Evolutionary conservation across 805 yeast genomes (phyloP), one percentile per base, ranked within the genome.

Genomic region (Nakazawaea populi): DNA sequence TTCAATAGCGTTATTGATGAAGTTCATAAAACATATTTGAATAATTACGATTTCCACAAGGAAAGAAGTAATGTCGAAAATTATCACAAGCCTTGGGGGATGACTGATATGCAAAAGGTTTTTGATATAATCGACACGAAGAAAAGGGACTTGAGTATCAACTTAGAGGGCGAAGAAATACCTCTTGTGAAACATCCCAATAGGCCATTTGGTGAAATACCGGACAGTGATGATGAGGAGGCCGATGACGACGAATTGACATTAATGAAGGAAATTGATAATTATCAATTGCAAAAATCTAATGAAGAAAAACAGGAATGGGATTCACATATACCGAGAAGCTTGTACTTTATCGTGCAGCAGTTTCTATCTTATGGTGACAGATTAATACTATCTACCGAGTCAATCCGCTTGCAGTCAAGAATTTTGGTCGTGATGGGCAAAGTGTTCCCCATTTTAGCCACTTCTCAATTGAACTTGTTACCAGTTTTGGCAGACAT

Each of bases 291-390:
- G 5, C 57, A 54, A 27, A 48, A 49, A 0, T 55, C 49, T 1
- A 63, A 61, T n/a, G 57, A 56, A 7, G 60, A 56, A 37, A 50
- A 65, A 37, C 73, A 70, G 12, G 71, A 72, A 34, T 90, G 97
- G 97, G 56, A 61, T 0, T 84, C 92, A 0, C 82, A 83, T 0
- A 69, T 91, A 0, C 87, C 95, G 0, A 69, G 75, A 40, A 67
- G 73, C 2, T 68, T 85, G 0, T 92, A 88, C 63, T 62, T 66
- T 39, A 68, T 83, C 2, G 66, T 87, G 1, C 78, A 82, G 42
- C 79, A 79, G 49, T 81, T 92, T 4, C 71, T 82, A 48, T 76
- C 72, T 5, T 88, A 89, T 61, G 85, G 92, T 6, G 86, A 87
- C 49, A 70, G 88, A 52, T 72, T 80, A 31, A 46, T 51, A 11